A percentile compares a stretch with the other conserved stretches of the same genome.
Evolutionary conservation across 129 eudicot genomes (phyloP).

Genomic region (Lactuca sativa): DNA sequence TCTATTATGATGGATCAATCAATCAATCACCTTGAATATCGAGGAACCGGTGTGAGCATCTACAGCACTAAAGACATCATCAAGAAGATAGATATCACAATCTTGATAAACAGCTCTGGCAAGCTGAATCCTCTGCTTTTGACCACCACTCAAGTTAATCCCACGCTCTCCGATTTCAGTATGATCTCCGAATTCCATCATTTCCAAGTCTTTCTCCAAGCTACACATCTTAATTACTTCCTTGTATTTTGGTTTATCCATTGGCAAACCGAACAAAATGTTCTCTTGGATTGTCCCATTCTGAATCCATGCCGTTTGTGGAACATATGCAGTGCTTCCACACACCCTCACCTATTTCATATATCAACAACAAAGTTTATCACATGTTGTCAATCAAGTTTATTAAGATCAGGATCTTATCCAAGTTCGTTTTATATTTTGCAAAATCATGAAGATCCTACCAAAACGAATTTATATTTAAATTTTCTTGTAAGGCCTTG

Average conservation of each 20-base stretch:
- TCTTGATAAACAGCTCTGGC: constrained; percentile 65
- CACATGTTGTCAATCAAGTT: too few species aligned
- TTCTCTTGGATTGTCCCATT: constrained; percentile 72
- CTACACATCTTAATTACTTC: constrained; percentile 64
- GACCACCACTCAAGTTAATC: constrained; percentile 61
- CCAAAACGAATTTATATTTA: too few species aligned
- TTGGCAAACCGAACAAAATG: constrained; percentile 72
- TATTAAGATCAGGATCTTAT: too few species aligned
- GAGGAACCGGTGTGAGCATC: constrained; percentile 61
- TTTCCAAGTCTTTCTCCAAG: constrained; percentile 86
- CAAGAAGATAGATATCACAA: constrained; percentile 56
- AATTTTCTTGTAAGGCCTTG: too few species aligned
- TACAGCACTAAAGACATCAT: constrained; percentile 60
- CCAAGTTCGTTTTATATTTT: too few species aligned
- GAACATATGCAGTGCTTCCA: constrained; percentile 91
- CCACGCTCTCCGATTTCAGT: constrained; percentile 66
- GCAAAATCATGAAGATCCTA: too few species aligned
- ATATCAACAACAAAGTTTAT: constrained; percentile 15
- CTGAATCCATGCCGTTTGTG: constrained; percentile 88
- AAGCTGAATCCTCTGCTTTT: constrained; percentile 58
- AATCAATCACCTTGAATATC: constrained; percentile 41
- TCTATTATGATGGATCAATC: neutral
- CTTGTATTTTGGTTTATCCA: constrained; percentile 57
- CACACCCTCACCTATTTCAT: constrained; percentile 63
- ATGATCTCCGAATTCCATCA: constrained; percentile 93